phyloP scores from a whole-genome alignment of 257 asterid genomes.

The Ilex asprella region DNA sequence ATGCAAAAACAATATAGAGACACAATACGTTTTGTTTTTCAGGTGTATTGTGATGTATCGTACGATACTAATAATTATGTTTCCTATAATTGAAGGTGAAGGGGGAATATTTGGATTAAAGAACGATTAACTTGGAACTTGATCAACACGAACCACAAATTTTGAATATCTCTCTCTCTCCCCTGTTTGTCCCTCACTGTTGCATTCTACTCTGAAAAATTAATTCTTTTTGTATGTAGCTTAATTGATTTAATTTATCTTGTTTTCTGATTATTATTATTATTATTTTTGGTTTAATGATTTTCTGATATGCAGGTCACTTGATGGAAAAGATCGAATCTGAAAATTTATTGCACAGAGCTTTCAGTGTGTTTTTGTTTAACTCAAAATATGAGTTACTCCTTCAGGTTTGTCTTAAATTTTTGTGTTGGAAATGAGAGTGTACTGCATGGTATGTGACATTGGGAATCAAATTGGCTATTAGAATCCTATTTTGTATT shows the following conservation, averaged over 20 bases:
- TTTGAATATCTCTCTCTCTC: no score
- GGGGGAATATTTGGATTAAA: no score
- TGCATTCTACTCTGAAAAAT: neutral
- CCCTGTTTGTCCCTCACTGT: neutral
- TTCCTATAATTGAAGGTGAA: no score
- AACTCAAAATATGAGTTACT: slow-evolving; percentile 82
- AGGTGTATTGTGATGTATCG: no score
- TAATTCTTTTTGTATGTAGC: no score
- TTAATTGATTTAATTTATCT: no score
- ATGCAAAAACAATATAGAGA: no score
- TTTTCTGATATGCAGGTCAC: slow-evolving; percentile 56
- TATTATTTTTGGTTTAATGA: neutral
- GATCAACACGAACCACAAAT: no score
- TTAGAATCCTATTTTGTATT: neutral
- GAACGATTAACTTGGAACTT: no score
- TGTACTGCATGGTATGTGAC: neutral
- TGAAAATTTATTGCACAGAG: slow-evolving; percentile 74
- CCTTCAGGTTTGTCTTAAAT: slow-evolving; percentile 61
- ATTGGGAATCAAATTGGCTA: neutral
- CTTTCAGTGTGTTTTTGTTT: slow-evolving; percentile 91
- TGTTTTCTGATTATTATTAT: neutral
- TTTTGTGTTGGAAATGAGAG: slow-evolving; percentile 9
- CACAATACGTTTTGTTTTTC: no score
- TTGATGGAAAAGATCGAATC: slow-evolving; percentile 87
- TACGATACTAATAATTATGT: no score